These are phyloP conservation scores for Podosphaera fusca DNA, from an alignment of 2,329 filamentous ascomycete species.

Conservation along the genomic window DNA sequence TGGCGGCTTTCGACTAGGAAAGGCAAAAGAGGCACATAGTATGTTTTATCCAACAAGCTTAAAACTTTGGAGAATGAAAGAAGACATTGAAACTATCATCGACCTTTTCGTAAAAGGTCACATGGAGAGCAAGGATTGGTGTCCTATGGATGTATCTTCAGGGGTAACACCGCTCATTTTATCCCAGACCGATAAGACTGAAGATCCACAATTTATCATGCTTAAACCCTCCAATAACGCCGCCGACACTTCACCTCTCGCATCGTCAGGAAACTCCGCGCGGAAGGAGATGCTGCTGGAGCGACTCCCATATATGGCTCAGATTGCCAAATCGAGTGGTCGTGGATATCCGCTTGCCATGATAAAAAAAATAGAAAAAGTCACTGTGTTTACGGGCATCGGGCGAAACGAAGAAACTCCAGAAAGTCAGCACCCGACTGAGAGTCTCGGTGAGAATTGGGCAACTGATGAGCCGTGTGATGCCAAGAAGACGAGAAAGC, in stretches of 20 bases:
- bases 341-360: conserved; percentile 14
- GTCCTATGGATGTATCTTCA: too few species aligned
- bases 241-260: neutral
- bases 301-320: conserved; percentile 62
- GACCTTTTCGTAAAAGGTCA: conserved; percentile 43
- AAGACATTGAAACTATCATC: conserved; percentile 56
- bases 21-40: conserved; percentile 43
- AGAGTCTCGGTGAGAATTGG: conserved; percentile 25
- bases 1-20: conserved; percentile 11
- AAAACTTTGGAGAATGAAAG: conserved; percentile 60
- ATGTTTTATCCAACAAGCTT: conserved; percentile 84
- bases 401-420: conserved; percentile 21
- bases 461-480: conserved; percentile 38
- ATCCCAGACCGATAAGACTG: neutral
- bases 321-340: conserved; percentile 24
- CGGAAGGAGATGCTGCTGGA: conserved; percentile 60
- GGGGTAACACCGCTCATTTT: too few species aligned
- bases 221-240: neutral
- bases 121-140: conserved; percentile 26
- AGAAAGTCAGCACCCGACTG: conserved; percentile 22
- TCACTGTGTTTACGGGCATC: conserved; percentile 16
- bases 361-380: conserved; percentile 19
- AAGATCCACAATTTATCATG: neutral
- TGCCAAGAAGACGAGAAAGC: conserved; percentile 27
- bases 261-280: conserved; percentile 27